phyloP scores from a whole-genome alignment of 176 grass and related monocot genomes.

The Bolboschoenus planiculmis region DNA sequence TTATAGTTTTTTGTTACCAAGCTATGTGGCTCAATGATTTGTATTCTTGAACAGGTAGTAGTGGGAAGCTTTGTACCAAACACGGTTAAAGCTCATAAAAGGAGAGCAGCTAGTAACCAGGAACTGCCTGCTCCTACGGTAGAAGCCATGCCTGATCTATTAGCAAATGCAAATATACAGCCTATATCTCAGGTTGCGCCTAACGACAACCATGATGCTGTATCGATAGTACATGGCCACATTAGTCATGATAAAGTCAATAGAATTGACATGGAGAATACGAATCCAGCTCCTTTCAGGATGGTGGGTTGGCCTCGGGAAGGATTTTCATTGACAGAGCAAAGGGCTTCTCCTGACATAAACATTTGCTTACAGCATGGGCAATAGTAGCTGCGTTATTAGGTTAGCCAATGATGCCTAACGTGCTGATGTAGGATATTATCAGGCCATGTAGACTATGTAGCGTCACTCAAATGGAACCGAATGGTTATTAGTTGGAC shows the following conservation, averaged over 20 bases:
- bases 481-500: not conserved
- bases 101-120: constrained; percentile 25
- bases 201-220: constrained; percentile 24
- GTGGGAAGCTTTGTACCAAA: constrained; percentile 90
- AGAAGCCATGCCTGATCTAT: constrained; percentile 19
- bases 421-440: constrained; percentile 15
- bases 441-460: constrained; percentile 7
- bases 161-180: constrained; percentile 43
- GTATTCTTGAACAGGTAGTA: constrained; percentile 45
- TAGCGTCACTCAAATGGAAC: not conserved
- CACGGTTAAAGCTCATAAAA: constrained; percentile 76
- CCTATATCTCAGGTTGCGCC: constrained; percentile 80
- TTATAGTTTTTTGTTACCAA: not conserved
- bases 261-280: constrained; percentile 31
- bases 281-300: constrained; percentile 30
- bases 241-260: constrained; percentile 5
- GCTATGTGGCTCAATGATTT: not conserved
- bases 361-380: constrained; percentile 61
- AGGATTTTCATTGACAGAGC: constrained; percentile 34
- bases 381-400: constrained; percentile 30
- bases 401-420: constrained; percentile 5
- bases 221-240: constrained; percentile 4
- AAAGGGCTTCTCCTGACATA: constrained; percentile 62
- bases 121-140: not conserved
- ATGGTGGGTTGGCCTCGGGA: constrained; percentile 47